Conservation (phyloP, 2,329 filamentous ascomycete species). For the Apiospora malaysiana region DNA sequence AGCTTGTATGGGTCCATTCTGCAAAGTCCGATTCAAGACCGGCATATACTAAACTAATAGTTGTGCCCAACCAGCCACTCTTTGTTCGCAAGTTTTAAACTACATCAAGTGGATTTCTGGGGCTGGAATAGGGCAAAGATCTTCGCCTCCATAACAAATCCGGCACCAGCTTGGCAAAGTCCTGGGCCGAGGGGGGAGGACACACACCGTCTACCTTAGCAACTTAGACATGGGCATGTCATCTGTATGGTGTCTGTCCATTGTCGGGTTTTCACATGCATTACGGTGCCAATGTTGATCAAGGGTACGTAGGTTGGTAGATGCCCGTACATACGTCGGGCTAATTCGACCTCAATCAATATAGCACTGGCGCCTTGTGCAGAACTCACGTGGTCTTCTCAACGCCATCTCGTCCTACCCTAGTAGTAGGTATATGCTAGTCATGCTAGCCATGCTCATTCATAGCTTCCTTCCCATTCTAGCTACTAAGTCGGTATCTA, state of each 20-base stretch:
- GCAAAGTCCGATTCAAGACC: background rate
- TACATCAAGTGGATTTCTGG: background rate
- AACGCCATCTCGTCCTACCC: background rate
- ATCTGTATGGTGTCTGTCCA: background rate
- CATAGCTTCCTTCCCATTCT: background rate
- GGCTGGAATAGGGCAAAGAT: background rate
- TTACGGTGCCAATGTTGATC: background rate
- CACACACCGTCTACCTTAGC: background rate
- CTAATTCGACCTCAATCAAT: background rate
- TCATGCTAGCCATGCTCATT: background rate
- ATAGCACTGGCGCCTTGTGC: background rate
- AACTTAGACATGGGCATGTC: background rate
- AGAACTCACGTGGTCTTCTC: background rate
- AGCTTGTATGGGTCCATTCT: background rate
- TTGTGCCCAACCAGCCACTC: background rate
- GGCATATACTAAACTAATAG: background rate
- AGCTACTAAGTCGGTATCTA: background rate
- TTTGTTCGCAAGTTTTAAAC: background rate
- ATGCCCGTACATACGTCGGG: background rate
- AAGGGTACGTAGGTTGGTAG: background rate
- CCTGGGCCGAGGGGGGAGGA: background rate
- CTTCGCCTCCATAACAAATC: constrained; percentile 1
- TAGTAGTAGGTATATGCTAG: too few relatives aligned
- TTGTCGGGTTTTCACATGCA: background rate
- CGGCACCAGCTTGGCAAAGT: background rate